phyloP scores from a whole-genome alignment of 192 early-diverging fungal species.

The Entomortierella beljakovae region DNA sequence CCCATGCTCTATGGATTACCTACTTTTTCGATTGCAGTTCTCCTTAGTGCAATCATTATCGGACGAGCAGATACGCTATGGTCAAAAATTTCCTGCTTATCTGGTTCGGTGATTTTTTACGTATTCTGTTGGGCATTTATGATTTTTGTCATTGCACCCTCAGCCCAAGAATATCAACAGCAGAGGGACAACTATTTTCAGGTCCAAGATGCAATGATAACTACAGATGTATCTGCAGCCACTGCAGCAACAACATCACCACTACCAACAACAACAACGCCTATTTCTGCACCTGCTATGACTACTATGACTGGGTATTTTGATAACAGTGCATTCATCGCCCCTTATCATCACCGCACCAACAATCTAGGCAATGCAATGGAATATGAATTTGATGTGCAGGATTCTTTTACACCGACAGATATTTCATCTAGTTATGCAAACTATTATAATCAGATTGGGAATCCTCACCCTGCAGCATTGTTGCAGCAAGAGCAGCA shows the following conservation, averaged over 20 bases:
- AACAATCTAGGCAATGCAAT: not conserved
- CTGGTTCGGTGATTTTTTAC: slow-evolving; percentile 32
- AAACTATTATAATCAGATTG: not conserved
- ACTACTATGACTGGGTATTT: not conserved
- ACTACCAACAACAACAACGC: not conserved
- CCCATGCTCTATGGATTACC: slow-evolving; percentile 32
- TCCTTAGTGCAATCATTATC: slow-evolving; percentile 28
- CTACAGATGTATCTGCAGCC: not conserved
- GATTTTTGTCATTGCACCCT: slow-evolving; percentile 1
- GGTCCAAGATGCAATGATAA: not conserved
- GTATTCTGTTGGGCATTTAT: slow-evolving; percentile 31
- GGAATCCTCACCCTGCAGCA: slow-evolving; percentile 1
- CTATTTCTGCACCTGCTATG: not conserved
- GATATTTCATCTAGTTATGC: not conserved
- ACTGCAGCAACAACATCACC: not conserved
- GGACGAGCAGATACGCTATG: slow-evolving; percentile 22
- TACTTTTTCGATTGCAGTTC: slow-evolving; percentile 17
- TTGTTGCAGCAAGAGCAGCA: not conserved
- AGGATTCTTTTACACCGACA: not conserved
- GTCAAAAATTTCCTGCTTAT: slow-evolving; percentile 25
- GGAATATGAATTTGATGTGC: slow-evolving; percentile 17
- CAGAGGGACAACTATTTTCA: not conserved
- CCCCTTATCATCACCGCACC: no score
- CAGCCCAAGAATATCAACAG: not conserved
- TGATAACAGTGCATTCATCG: no score